phyloP scores from a whole-genome alignment of 495 filamentous ascomycete genomes.

The Penicillium turbatum region DNA sequence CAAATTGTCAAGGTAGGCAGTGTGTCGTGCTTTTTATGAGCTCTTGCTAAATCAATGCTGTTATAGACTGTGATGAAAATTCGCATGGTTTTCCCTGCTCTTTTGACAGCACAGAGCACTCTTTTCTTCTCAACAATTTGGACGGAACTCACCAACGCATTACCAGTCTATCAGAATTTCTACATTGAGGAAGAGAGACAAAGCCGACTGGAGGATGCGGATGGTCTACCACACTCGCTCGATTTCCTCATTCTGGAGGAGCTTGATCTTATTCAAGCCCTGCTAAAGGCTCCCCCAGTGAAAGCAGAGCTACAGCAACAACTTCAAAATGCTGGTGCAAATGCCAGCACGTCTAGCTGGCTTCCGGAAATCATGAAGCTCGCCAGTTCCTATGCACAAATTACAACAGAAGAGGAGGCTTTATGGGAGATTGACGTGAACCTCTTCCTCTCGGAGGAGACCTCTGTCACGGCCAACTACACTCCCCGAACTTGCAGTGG shows the following conservation, averaged over 20 bases:
- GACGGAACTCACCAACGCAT: constrained; percentile 72
- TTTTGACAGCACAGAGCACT: constrained; percentile 75
- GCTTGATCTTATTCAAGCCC: constrained; percentile 85
- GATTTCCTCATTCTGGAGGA: constrained; percentile 92
- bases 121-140: constrained; percentile 79
- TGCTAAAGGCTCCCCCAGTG: constrained; percentile 76
- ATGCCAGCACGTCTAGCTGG: constrained; percentile 58
- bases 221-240: constrained; percentile 90
- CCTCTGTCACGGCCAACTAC: constrained; percentile 92
- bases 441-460: constrained; percentile 91
- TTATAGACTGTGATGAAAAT: constrained; percentile 81
- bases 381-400: constrained; percentile 81
- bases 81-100: constrained; percentile 70
- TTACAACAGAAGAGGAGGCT: constrained; percentile 86
- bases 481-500: constrained; percentile 88
- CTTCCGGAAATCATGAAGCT: constrained; percentile 77
- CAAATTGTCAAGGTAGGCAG: constrained; percentile 73
- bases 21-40: neutral
- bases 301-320: constrained; percentile 78
- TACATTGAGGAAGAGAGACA: constrained; percentile 84
- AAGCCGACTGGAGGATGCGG: constrained; percentile 81
- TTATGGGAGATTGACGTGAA: constrained; percentile 97
- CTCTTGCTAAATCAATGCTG: constrained; percentile 6
- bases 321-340: constrained; percentile 55
- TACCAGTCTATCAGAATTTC: constrained; percentile 66